Evolutionary conservation across 768 basidiomycete species (phyloP).

Genomic region (Hebeloma cylindrosporum): DNA sequence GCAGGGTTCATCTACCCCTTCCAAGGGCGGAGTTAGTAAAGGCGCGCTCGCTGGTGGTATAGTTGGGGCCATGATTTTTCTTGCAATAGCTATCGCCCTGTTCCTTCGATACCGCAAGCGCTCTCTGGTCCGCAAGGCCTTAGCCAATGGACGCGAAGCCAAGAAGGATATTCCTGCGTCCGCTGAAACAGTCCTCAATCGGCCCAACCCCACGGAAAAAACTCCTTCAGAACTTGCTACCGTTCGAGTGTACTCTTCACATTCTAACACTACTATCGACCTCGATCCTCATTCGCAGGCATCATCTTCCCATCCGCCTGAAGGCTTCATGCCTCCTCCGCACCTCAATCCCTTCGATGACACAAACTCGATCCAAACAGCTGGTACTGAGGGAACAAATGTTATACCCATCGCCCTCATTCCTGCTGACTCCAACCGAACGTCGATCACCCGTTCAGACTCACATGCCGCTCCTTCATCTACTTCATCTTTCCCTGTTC

Average conservation of each 20-base stretch:
- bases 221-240: constrained; percentile 38
- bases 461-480: constrained; percentile 30
- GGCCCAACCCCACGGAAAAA: constrained; percentile 82
- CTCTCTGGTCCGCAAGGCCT: constrained; percentile 39
- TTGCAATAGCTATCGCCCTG: constrained; percentile 48
- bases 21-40: constrained; percentile 50
- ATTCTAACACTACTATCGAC: constrained; percentile 55
- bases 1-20: constrained; percentile 16
- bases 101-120: constrained; percentile 70
- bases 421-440: constrained; percentile 49
- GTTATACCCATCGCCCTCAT: constrained; percentile 87
- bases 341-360: constrained; percentile 75
- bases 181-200: constrained; percentile 74
- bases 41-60: constrained; percentile 78
- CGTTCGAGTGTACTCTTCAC: constrained; percentile 49
- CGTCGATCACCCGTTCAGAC: constrained; percentile 29
- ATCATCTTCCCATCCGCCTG: constrained; percentile 30
- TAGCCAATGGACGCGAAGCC: constrained; percentile 35
- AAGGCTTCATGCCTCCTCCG: constrained; percentile 39
- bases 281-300: constrained; percentile 53
- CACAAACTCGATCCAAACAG: constrained; percentile 77
- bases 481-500: constrained; percentile 47
- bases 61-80: constrained; percentile 59
- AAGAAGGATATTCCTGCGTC: constrained; percentile 68
- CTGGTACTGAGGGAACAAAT: constrained; percentile 77